Conservation (phyloP, 352 stramenopile genomes). For the Pythium sukuiense region DNA sequence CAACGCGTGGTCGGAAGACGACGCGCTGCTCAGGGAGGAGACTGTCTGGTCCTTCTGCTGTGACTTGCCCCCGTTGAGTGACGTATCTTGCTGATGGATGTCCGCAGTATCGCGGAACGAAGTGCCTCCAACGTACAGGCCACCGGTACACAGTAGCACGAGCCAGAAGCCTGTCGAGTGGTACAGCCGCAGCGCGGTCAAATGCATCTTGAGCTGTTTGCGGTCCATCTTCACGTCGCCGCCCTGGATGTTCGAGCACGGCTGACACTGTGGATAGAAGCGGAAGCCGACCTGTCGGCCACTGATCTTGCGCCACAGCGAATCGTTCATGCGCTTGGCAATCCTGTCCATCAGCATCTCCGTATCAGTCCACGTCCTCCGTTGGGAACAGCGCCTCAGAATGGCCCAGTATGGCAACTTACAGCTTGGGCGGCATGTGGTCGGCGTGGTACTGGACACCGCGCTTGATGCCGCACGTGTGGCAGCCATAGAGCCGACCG, state of each 20-base stretch:
- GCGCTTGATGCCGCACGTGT: conserved; percentile 75
- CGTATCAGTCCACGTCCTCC: too few relatives aligned
- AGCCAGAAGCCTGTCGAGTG: conserved; percentile 82
- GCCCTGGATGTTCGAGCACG: conserved; percentile 79
- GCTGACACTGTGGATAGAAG: conserved; percentile 84
- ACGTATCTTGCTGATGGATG: conserved; percentile 19
- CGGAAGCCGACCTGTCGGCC: conserved; percentile 61
- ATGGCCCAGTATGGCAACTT: conserved; percentile 14
- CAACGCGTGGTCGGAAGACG: conserved; percentile 44
- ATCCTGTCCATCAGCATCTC: conserved; percentile 33
- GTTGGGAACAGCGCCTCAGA: too few relatives aligned
- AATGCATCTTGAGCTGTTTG: conserved; percentile 68
- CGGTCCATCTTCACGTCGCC: conserved; percentile 61
- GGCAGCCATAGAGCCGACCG: conserved; percentile 74
- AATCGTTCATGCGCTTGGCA: conserved; percentile 53
- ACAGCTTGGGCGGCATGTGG: conserved; percentile 87
- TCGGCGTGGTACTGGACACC: conserved; percentile 77
- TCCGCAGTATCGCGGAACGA: conserved; percentile 70
- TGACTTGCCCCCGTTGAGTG: background rate
- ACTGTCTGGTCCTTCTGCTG: background rate
- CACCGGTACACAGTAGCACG: conserved; percentile 72
- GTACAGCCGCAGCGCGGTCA: conserved; percentile 64
- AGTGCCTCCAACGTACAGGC: conserved; percentile 68
- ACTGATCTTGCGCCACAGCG: conserved; percentile 39
- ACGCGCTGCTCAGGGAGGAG: conserved; percentile 10